A percentile compares a stretch with the other conserved stretches of the same genome.
phyloP scores from a whole-genome alignment of 1,284 basidiomycete species.

The Boletellus sp. region DNA sequence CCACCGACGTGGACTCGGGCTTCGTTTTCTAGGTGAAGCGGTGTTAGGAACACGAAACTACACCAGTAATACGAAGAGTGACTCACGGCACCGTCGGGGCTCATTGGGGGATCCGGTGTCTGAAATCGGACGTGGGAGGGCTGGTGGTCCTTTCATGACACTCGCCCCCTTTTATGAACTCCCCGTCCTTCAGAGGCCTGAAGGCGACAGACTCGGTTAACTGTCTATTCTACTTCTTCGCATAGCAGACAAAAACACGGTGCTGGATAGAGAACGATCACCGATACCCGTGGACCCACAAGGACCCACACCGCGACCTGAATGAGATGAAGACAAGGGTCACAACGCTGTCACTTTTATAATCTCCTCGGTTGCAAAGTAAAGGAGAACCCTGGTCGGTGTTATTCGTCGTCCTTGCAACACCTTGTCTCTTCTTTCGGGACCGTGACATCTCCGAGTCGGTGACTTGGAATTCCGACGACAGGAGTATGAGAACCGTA shows the following conservation, averaged over 20 bases:
- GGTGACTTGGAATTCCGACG: too few species aligned
- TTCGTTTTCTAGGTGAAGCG: slow-evolving; percentile 5
- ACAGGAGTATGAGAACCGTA: not conserved
- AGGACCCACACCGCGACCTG: slow-evolving; percentile 21
- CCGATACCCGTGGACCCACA: slow-evolving; percentile 18
- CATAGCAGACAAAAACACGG: slow-evolving; percentile 21
- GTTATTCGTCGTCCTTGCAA: slow-evolving; percentile 5
- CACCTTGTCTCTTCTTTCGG: slow-evolving; percentile 13
- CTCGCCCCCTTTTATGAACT: slow-evolving; percentile 18
- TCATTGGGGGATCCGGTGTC: slow-evolving; percentile 11
- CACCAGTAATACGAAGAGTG: not conserved
- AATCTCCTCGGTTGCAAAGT: not conserved
- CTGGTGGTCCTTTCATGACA: not conserved
- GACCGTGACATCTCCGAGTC: not conserved
- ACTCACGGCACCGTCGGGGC: slow-evolving; percentile 17
- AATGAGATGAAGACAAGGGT: slow-evolving; percentile 15
- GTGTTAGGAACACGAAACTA: not conserved
- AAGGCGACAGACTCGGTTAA: slow-evolving; percentile 1
- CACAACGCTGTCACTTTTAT: not conserved
- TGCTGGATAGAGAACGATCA: not conserved
- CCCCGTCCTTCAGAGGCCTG: not conserved
- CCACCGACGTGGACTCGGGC: slow-evolving; percentile 10
- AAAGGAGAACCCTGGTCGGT: not conserved
- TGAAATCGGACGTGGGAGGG: not conserved
- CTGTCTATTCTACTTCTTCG: slow-evolving; percentile 8